Conservation (phyloP, 371 early-diverging fungal genomes). For the Syncephalastrum contaminatum region DNA sequence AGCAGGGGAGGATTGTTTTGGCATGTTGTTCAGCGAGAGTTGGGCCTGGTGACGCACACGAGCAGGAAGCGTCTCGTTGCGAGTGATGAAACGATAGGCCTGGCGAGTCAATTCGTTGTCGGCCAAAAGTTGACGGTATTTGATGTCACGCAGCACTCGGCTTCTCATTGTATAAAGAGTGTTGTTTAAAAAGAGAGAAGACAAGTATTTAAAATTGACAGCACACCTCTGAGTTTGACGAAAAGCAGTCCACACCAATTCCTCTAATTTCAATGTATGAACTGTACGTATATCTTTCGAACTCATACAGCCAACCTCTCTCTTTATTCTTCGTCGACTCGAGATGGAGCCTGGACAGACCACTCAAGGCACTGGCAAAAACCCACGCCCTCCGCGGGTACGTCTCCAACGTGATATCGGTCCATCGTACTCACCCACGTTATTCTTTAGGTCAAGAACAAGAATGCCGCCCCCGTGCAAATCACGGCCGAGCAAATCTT, state of each 20-base stretch:
- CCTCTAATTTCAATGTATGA: too few relatives aligned
- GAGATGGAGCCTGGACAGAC: constrained; percentile 43
- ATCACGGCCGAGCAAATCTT: constrained; percentile 98
- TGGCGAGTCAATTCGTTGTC: constrained; percentile 74
- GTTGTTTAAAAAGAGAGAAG: constrained; percentile 1
- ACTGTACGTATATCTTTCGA: too few relatives aligned
- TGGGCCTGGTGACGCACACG: constrained; percentile 84
- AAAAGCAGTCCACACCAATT: too few relatives aligned
- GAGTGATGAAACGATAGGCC: constrained; percentile 77
- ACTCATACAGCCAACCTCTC: too few relatives aligned
- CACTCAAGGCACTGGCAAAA: constrained; percentile 44
- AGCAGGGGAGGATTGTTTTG: constrained; percentile 69
- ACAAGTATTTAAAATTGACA: not conserved
- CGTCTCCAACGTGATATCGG: not conserved
- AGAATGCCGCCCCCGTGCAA: constrained; percentile 96
- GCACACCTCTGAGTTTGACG: too few relatives aligned
- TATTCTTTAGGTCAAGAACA: constrained; percentile 88
- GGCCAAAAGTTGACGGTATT: constrained; percentile 69
- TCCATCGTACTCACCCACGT: not conserved
- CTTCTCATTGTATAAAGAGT: constrained; percentile 34
- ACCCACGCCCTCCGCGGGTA: constrained; percentile 48
- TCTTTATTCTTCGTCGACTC: too few relatives aligned
- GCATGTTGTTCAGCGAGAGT: constrained; percentile 72
- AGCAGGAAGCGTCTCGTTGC: constrained; percentile 76
- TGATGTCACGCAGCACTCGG: constrained; percentile 75